A percentile compares a stretch with the other conserved stretches of the same genome.
phyloP scores from a whole-genome alignment of 192 early-diverging fungal genomes.

The Backusella luteola region DNA sequence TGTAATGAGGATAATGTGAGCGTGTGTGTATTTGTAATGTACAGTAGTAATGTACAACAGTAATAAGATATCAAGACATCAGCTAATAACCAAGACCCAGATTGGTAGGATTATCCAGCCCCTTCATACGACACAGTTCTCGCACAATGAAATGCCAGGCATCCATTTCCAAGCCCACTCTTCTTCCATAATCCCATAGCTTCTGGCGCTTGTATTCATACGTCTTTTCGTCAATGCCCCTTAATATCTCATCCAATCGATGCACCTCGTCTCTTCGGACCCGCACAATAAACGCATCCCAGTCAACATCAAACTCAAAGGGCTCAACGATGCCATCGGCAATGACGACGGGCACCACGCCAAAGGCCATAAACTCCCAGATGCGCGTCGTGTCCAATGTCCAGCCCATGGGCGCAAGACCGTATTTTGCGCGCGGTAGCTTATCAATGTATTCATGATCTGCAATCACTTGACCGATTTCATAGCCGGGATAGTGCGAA shows the following conservation, averaged over 20 bases:
- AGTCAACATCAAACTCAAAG: constrained; percentile 50
- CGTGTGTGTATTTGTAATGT: background rate
- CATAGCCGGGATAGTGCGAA: constrained; percentile 35
- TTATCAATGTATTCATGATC: constrained; percentile 40
- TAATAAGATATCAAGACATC: background rate
- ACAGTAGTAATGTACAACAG: background rate
- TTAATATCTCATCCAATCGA: constrained; percentile 36
- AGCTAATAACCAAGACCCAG: constrained; percentile 29
- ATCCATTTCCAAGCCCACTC: constrained; percentile 35
- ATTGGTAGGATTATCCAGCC: constrained; percentile 22
- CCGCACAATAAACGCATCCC: constrained; percentile 40
- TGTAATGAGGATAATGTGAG: background rate
- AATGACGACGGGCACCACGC: constrained; percentile 49
- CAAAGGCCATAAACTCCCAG: constrained; percentile 53
- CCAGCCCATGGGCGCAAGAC: constrained; percentile 44
- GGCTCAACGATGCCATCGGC: constrained; percentile 51
- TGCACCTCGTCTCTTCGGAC: constrained; percentile 40
- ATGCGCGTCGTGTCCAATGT: constrained; percentile 41
- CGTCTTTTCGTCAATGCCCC: constrained; percentile 35
- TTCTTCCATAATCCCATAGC: constrained; percentile 40
- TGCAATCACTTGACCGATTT: constrained; percentile 29
- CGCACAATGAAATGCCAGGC: constrained; percentile 50
- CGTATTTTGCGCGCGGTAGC: constrained; percentile 40
- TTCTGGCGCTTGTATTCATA: constrained; percentile 38
- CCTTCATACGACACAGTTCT: constrained; percentile 39